Evolutionary conservation across 495 filamentous ascomycete species (phyloP).

Genomic region (Tuber aestivum): DNA sequence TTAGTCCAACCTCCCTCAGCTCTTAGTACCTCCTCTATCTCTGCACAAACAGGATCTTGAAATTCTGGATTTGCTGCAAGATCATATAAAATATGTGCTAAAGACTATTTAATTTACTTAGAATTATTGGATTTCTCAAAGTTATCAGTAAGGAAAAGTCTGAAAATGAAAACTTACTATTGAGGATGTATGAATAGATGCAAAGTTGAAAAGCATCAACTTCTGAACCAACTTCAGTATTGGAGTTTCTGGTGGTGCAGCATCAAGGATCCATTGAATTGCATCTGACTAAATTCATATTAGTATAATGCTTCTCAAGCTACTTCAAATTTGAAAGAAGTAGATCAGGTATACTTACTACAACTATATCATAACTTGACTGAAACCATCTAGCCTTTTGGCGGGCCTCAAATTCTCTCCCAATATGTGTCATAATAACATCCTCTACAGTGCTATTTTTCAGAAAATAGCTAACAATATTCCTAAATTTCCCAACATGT

Average conservation of each 20-base stretch:
- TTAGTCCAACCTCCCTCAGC: slow-evolving; percentile 38
- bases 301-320: too few relatives aligned
- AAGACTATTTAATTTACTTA: neutral
- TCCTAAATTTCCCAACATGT: neutral
- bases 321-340: too few relatives aligned
- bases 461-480: neutral
- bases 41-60: slow-evolving; percentile 49
- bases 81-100: slow-evolving; percentile 46
- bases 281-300: slow-evolving; percentile 18
- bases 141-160: too few relatives aligned
- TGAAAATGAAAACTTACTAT: neutral
- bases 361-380: neutral
- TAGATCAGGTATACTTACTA: too few relatives aligned
- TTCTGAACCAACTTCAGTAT: slow-evolving; percentile 6
- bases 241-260: slow-evolving; percentile 6
- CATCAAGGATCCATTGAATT: slow-evolving; percentile 43
- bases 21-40: slow-evolving; percentile 47
- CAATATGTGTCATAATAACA: slow-evolving; percentile 8
- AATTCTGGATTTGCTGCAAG: slow-evolving; percentile 49
- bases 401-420: slow-evolving; percentile 42
- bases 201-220: slow-evolving; percentile 40
- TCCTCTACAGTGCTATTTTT: neutral
- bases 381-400: neutral
- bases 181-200: slow-evolving; percentile 43
- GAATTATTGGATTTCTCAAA: neutral